Base-by-base conservation (phyloP, 768 basidiomycete species). In the Dendrothele bispora region DNA sequence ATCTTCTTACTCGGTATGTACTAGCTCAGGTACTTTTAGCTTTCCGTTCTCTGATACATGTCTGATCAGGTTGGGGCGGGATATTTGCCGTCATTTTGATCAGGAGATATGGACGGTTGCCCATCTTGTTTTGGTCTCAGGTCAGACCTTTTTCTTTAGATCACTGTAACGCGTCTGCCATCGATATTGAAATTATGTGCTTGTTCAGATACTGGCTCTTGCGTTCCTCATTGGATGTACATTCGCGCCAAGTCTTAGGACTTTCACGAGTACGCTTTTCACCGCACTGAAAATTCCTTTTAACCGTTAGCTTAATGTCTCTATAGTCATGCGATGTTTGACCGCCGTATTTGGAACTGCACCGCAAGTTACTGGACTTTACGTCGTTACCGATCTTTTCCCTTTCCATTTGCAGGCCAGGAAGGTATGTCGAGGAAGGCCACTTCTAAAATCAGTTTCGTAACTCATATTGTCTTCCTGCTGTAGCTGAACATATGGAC, bases 51-150 rank as follows among this genome's bases (percentile, higher is more conserved):
- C 3, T 20, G 28, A 39, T 27, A 22, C 11, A 36, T 44, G 15
- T 4, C 22, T 38, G 6, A 18, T 36, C 57, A 77, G 82, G 83
- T 18, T 79, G 77, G 73, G 82, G 83, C 34, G 79, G 80, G 17
- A 49, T 83, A n/a, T 69, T 79, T 51, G 76, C 77, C n/a, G 82
- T 84, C 5, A 80, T 85, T 68, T 60, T 84, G 26, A 80, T 86
- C 61, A 71, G 83, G 27, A 76, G 82, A 15, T 75, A 65, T 45
- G 86, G 86, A 6, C 78, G 86, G 36, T 72, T 88, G 1, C 83
- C 84, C 0, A 67, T 86, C 11, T 61, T 88, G 28, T 86, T 86
- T 65, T 88, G 85, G 85, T 82, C 82, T 0, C 84, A 86, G 65
- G 79, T 79, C 46, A 20, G 68, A n/a, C n/a, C n/a, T n/a, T n/a